Evolutionary conservation across 2,329 filamentous ascomycete species (phyloP).

Genomic region (Penicillium corylophilum): DNA sequence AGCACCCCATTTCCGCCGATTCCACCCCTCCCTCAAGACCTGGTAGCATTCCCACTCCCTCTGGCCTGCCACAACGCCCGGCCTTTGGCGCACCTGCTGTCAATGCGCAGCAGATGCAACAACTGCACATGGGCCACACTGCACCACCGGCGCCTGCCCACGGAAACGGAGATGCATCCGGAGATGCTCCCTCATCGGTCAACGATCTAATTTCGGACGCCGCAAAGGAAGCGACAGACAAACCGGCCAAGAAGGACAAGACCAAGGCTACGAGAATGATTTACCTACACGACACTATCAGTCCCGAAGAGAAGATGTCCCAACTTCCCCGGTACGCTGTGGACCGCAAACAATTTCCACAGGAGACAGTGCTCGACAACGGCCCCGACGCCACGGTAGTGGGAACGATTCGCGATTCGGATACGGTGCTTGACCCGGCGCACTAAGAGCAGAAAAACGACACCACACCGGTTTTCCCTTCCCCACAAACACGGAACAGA

Average conservation of each 20-base stretch:
- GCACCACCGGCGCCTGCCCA: slow-evolving; percentile 29
- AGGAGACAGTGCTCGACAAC: slow-evolving; percentile 36
- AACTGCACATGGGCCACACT: slow-evolving; percentile 55
- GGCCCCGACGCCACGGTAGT: slow-evolving; percentile 35
- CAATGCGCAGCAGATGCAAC: slow-evolving; percentile 56
- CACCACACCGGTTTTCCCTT: background rate
- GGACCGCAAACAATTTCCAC: slow-evolving; percentile 47
- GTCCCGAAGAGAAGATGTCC: slow-evolving; percentile 89
- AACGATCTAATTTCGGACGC: slow-evolving; percentile 54
- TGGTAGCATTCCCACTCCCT: slow-evolving; percentile 54
- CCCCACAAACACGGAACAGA: background rate
- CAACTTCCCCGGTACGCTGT: slow-evolving; percentile 72
- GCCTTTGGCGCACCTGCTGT: slow-evolving; percentile 55
- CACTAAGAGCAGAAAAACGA: slow-evolving; percentile 19
- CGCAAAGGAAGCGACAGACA: slow-evolving; percentile 51
- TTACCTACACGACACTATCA: slow-evolving; percentile 75
- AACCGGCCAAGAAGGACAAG: slow-evolving; percentile 67
- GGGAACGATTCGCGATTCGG: slow-evolving; percentile 34
- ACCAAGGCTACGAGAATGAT: slow-evolving; percentile 68
- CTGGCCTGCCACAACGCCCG: slow-evolving; percentile 61
- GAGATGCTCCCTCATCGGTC: slow-evolving; percentile 43
- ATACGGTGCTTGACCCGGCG: slow-evolving; percentile 35
- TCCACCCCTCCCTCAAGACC: slow-evolving; percentile 48
- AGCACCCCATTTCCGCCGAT: slow-evolving; percentile 38
- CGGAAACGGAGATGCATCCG: slow-evolving; percentile 32